Evolutionary conservation across 768 basidiomycete species (phyloP).

Genomic region (Lactarius trivialis): DNA sequence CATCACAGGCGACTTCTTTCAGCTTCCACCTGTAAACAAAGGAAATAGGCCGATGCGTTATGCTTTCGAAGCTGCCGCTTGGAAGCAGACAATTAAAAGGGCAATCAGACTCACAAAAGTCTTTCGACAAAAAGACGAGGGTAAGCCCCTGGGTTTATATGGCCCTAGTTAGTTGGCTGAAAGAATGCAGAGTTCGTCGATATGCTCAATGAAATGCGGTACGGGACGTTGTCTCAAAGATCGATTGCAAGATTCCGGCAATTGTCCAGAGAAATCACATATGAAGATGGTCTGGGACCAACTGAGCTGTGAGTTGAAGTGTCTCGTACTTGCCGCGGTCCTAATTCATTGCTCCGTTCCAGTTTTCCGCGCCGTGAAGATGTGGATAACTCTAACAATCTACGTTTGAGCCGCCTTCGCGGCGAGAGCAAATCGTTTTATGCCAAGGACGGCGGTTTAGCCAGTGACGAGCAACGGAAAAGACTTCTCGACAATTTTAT

Average conservation of each 20-base stretch:
- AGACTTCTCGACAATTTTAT: constrained; percentile 89
- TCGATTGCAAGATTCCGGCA: constrained; percentile 68
- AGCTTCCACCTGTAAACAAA: constrained; percentile 87
- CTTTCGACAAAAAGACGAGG: constrained; percentile 88
- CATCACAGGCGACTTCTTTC: constrained; percentile 97
- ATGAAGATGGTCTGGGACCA: constrained; percentile 75
- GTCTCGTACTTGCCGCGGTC: background rate
- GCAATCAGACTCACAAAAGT: constrained; percentile 94
- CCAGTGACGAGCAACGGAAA: constrained; percentile 50
- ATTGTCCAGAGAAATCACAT: constrained; percentile 64
- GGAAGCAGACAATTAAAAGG: constrained; percentile 66
- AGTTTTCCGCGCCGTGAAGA: constrained; percentile 92
- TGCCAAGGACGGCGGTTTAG: constrained; percentile 57
- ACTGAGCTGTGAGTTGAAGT: constrained; percentile 72
- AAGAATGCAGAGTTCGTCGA: constrained; percentile 68
- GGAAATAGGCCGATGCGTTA: constrained; percentile 60
- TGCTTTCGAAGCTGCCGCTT: constrained; percentile 82
- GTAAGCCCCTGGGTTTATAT: constrained; percentile 36
- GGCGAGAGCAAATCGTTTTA: constrained; percentile 48
- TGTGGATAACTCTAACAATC: constrained; percentile 77
- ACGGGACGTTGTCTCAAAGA: constrained; percentile 56
- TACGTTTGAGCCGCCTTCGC: constrained; percentile 55
- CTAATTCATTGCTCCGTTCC: constrained; percentile 2
- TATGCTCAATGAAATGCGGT: constrained; percentile 99
- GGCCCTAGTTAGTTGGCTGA: constrained; percentile 7